Conservation (phyloP, 2,329 filamentous ascomycete species). For the Myriangium duriaei region DNA sequence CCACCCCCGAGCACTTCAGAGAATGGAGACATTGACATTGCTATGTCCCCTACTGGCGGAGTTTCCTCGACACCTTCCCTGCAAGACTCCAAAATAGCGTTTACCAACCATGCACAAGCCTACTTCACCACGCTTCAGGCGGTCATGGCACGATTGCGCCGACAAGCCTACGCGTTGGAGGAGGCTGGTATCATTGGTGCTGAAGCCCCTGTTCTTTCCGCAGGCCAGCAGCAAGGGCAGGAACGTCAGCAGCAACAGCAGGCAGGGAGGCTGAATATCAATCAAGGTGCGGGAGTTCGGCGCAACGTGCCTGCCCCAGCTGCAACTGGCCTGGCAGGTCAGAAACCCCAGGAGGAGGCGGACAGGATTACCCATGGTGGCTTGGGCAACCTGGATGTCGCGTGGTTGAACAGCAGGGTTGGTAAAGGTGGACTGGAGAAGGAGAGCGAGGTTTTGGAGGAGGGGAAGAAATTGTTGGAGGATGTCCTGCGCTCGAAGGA, state of each 20-base stretch:
- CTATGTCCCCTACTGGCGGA: slow-evolving; percentile 2
- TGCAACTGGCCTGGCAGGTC: slow-evolving; percentile 7
- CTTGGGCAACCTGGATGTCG: slow-evolving; percentile 57
- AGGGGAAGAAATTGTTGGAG: slow-evolving; percentile 44
- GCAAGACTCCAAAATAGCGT: slow-evolving; percentile 45
- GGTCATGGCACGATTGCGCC: slow-evolving; percentile 60
- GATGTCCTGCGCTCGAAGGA: slow-evolving; percentile 13
- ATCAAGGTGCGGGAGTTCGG: slow-evolving; percentile 11
- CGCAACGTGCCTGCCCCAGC: slow-evolving; percentile 4
- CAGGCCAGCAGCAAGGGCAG: slow-evolving; percentile 17
- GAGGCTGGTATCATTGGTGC: slow-evolving; percentile 61
- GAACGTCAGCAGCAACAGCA: slow-evolving; percentile 14
- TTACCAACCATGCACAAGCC: slow-evolving; percentile 41
- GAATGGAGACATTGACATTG: slow-evolving; percentile 18
- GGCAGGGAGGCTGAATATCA: slow-evolving; percentile 6
- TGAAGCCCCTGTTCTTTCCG: slow-evolving; percentile 26
- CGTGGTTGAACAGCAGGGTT: slow-evolving; percentile 78
- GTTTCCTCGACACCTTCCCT: slow-evolving; percentile 31
- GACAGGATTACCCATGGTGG: slow-evolving; percentile 32
- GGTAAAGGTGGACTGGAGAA: slow-evolving; percentile 72
- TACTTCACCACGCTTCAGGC: slow-evolving; percentile 64
- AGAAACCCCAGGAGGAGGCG: slow-evolving; percentile 12
- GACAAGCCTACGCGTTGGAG: slow-evolving; percentile 67
- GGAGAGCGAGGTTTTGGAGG: slow-evolving; percentile 66
- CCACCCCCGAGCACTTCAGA: slow-evolving; percentile 25